Conservation (phyloP, 2,329 filamentous ascomycete genomes). For the Orbilia ellipsospora region DNA sequence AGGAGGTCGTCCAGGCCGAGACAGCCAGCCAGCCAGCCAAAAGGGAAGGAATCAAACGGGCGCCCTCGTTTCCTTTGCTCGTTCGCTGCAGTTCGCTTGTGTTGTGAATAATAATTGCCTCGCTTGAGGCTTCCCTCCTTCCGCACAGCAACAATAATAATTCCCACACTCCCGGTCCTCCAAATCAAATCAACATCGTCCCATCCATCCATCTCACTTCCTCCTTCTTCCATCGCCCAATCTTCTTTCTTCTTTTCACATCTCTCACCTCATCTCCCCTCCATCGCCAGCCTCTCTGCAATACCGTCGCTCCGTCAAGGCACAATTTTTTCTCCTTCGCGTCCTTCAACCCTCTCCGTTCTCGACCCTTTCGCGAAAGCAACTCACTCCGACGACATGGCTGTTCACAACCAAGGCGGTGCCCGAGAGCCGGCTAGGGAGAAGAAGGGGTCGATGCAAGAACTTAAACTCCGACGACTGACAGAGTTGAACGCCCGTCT, state of each 20-base stretch:
- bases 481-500: slow-evolving; percentile 97
- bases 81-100: slow-evolving; percentile 21
- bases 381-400: slow-evolving; percentile 56
- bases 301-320: background rate
- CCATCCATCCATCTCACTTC: slow-evolving; percentile 53
- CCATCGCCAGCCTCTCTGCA: slow-evolving; percentile 6
- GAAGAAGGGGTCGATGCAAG: slow-evolving; percentile 99
- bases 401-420: slow-evolving; percentile 71
- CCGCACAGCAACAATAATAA: slow-evolving; percentile 18
- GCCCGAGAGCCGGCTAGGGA: slow-evolving; percentile 76
- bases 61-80: background rate
- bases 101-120: slow-evolving; percentile 13
- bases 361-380: slow-evolving; percentile 25
- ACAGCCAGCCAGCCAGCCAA: background rate
- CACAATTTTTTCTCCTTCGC: background rate
- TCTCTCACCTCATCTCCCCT: slow-evolving; percentile 41
- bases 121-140: slow-evolving; percentile 39
- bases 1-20: slow-evolving; percentile 11
- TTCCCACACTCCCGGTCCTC: slow-evolving; percentile 29
- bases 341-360: background rate
- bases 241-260: slow-evolving; percentile 8
- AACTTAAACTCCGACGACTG: slow-evolving; percentile 93
- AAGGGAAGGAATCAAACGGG: background rate
- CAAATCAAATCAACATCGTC: slow-evolving; percentile 49
- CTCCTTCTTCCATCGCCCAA: slow-evolving; percentile 48